Base-by-base conservation (phyloP, 257 asterid species). In the Nyctanthes arbortristis region DNA sequence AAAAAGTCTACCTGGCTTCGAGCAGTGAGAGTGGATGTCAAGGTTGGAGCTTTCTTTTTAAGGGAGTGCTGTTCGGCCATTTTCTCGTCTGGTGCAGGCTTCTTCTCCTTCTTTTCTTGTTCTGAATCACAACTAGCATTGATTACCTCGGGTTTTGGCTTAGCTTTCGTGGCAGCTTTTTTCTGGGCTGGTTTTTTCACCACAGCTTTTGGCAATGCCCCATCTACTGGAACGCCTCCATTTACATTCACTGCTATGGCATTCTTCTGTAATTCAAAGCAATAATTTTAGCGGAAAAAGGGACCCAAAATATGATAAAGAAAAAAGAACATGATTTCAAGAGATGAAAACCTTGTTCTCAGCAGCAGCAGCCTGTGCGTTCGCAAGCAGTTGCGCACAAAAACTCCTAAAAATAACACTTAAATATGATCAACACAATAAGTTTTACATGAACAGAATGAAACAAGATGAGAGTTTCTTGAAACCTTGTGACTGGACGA, bases 401-500 rank as follows among this genome's bases (percentile, higher is more conserved):
- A 88, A 93, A 61, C 96, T 78, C 83, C 96, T 89, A 79, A 74
- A n/a, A 45, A 59, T n/a, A n/a, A n/a, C n/a, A n/a, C n/a, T n/a
- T n/a, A n/a, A n/a, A n/a, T n/a, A n/a, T n/a, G n/a, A n/a, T n/a
- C n/a, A n/a, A n/a, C n/a, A n/a, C n/a, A n/a, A n/a, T n/a, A n/a
- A n/a, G n/a, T n/a, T n/a, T n/a, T n/a, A n/a, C n/a, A n/a, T n/a
- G n/a, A n/a, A n/a, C n/a, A n/a, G n/a, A n/a, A n/a, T n/a, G n/a
- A n/a, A n/a, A n/a, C n/a, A n/a, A n/a, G n/a, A n/a, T n/a, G 36
- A 18, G 62, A 33, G 0, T 37, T 52, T 18, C 33, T n/a, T n/a
- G n/a, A 2, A 49, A 88, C 96, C 98, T 85, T 7, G 97, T 89
- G 31, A 84, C 78, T 2, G 97, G 96, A 65, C 95, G 85, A 79